Base-by-base conservation (phyloP, 371 early-diverging fungal species). In the Apophysomyces trapeziformis region DNA sequence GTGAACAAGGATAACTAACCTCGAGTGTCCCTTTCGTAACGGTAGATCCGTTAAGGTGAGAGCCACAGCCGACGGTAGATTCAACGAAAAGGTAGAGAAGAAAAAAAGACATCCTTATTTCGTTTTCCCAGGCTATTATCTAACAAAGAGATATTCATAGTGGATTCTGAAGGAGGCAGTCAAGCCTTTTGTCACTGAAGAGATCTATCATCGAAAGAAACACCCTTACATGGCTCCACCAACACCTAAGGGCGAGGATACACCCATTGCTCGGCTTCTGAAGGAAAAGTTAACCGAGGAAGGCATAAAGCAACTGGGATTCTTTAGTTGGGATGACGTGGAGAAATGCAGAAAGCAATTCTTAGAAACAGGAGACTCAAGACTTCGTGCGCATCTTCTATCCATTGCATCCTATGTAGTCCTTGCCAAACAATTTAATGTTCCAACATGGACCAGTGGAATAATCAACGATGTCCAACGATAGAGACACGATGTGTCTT, bases 81-180 rank as follows among this genome's bases (percentile, higher is more conserved):
- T 71, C 38, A 71, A 68, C 18, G 72, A 71, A 65, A 71, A 71
- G 21, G 54, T 21, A 50, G 21, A 26, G 5, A 50, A 47, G 13
- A 8, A 2, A 41, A 41, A 41, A 41, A 41, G 13, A 41, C 0
- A 41, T 5, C 14, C 8, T 13, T 45, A 13, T 45, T 45, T 45
- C n/a, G 12, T 45, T 45, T 26, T 26, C 2, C 3, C 12, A 45
- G 13, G 46, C 1, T 13, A 18, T 45, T 13, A 45, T 6, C 46
- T 45, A 18, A 43, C 43, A 0, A 12, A 4, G 43, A 14, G 43
- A 43, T 13, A 26, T 26, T 26, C 32, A 21, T 50, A 50, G 38
- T 68, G 72, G 72, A 60, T 71, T 41, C 57, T 71, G 13, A 68
- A 71, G 26, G 68, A 68, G 45, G 72, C 72, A 13, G 62, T 68